Base-by-base conservation (phyloP, 1,284 basidiomycete genomes). In the Microbotryum intermedium region DNA sequence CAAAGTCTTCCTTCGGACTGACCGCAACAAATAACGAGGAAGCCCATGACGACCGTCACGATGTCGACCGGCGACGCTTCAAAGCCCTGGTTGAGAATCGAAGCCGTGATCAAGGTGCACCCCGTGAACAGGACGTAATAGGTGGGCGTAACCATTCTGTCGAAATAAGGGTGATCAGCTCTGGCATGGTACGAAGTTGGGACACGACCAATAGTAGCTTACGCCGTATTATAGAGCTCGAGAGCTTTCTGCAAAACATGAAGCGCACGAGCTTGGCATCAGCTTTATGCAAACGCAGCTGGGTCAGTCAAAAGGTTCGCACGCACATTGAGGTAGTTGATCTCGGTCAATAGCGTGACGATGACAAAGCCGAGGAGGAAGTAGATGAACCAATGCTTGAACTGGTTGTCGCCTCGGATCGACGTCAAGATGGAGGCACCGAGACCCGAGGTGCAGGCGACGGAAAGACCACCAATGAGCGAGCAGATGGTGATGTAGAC, bases 401-500 rank as follows among this genome's bases (percentile, higher is more conserved):
- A 79, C 81, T 92, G 90, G 73, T 88, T 94, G 71, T 88, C 81
- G 50, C 92, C 92, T 5, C 84, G 80, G 21, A 86, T 88, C 46
- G 84, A 86, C 42, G 88, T 85, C 39, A 98, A 83, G 71, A 98
- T 95, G 46, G 91, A 87, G 25, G 89, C 79, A 43, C 94, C 94
- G 23, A 98, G 81, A 42, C 94, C 94, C 48, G 90, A 92, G 4
- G 92, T 97, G 61, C 94, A 93, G 69, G 88, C 92, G 69, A 98
- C 94, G 64, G 87, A 90, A 62, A 98, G 86, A 1, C 95, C 94
- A 29, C 94, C 94, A 71, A 97, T 97, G 80, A 97, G 84, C 66
- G 87, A 91, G 76, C 94, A 98, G 44, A 97, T 88, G 49, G 81
- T 78, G 69, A 95, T 92, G 76, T 97, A 97, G 81, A 92, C 92